These are phyloP conservation scores for Colletotrichum sublineola DNA, from an alignment of 2,329 filamentous ascomycete species.

Conservation along the genomic window DNA sequence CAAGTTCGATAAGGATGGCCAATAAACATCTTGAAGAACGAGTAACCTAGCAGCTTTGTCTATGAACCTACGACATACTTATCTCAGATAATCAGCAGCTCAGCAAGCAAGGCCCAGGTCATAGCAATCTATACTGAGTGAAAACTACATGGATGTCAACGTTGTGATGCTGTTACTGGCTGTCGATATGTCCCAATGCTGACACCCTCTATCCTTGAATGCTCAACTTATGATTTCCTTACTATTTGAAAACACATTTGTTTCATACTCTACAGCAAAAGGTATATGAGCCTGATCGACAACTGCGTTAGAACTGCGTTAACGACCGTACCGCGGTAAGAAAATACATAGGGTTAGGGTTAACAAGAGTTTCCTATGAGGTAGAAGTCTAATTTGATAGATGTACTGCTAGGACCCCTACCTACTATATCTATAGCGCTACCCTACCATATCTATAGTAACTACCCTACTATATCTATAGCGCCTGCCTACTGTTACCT, in stretches of 20 bases:
- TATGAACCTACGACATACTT: not conserved
- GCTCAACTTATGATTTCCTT: not conserved
- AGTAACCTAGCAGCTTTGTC: not conserved
- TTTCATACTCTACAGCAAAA: not conserved
- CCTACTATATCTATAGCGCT: too few relatives aligned
- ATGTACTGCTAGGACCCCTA: too few relatives aligned
- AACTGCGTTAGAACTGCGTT: too few relatives aligned
- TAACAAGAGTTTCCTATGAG: too few relatives aligned
- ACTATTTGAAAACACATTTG: not conserved
- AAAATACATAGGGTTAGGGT: too few relatives aligned
- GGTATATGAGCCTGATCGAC: too few relatives aligned
- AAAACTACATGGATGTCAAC: not conserved
- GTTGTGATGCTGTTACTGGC: not conserved
- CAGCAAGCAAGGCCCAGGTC: not conserved
- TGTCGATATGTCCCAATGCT: not conserved
- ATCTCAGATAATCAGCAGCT: not conserved
- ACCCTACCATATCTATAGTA: too few relatives aligned
- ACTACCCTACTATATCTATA: too few relatives aligned
- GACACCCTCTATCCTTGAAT: too few relatives aligned
- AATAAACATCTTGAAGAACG: not conserved
- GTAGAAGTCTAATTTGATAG: too few relatives aligned
- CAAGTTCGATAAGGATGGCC: not conserved
- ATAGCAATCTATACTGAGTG: not conserved
- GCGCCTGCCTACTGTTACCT: too few relatives aligned
- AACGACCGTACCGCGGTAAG: too few relatives aligned